Base-by-base conservation (phyloP, 495 filamentous ascomycete species). In the Neurospora tetraspora region DNA sequence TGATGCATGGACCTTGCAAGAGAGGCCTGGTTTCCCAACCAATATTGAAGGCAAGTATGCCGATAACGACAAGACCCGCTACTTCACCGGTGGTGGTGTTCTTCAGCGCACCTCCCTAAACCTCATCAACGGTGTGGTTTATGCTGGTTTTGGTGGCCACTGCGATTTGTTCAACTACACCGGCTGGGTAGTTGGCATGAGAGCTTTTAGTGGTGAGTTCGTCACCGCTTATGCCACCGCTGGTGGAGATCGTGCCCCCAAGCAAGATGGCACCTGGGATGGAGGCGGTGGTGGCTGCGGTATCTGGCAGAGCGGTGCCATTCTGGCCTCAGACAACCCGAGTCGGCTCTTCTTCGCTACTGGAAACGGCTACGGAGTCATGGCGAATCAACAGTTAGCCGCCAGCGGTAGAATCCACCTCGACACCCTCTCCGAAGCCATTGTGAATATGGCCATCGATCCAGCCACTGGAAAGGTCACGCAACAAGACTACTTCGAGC, bases 141-240 rank as follows among this genome's bases (percentile, higher is more conserved):
- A 81, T 68, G 82, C 78, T 12, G 81, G 76, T 5, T 84, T 84
- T 73, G 81, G 78, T 68, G 77, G 77, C 23, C 78, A 82, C 68
- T 82, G 82, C 74, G 80, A 81, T 73, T 38, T 70, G 39, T 78
- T 74, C 59, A 79, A 76, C 69, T 76, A 76, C 71, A 77, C 74
- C 27, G 79, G 79, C 38, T 80, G 79, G 78, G 73, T 80, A 31
- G 74, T 78, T 14, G 79, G 76, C 9, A 78, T 80, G 73, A 74
- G 74, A 36, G 72, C 75, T 14, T 73, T 45, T 45, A 75, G 27
- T 70, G 74, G 72, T 7, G 69, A 47, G 5, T 71, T 71, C n/a
- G 69, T 74, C n/a, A 74, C 74, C 3, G 61, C 39, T 39, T 73
- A 73, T 65, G 68, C 72, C 36, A 69, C 72, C 20, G 69, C 45